Percentiles rank a stretch among this genome's conserved stretches.
Conservation (phyloP, 768 basidiomycete genomes). For the Fistulinella prunicolor region DNA sequence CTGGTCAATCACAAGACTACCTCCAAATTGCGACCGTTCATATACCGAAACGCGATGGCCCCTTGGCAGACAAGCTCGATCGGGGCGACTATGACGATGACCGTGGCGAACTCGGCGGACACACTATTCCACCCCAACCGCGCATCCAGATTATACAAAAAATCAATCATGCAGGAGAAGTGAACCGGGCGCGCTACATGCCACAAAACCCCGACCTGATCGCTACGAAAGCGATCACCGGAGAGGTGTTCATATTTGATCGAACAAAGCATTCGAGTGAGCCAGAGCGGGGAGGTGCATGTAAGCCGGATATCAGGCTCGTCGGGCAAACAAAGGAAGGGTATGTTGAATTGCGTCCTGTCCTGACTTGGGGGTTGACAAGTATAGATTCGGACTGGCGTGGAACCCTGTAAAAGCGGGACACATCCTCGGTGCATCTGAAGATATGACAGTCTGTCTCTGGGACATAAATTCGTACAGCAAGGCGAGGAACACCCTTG, state of each 20-base stretch:
- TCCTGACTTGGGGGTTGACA: conserved; percentile 4
- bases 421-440: conserved; percentile 86
- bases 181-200: conserved; percentile 98
- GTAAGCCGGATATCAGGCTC: conserved; percentile 87
- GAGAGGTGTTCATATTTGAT: conserved; percentile 94
- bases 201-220: conserved; percentile 97
- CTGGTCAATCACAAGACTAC: conserved; percentile 89
- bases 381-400: conserved; percentile 83
- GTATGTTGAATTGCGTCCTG: conserved; percentile 43
- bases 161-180: conserved; percentile 94
- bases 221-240: conserved; percentile 89
- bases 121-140: conserved; percentile 80
- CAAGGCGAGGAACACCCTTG: conserved; percentile 73
- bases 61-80: conserved; percentile 74
- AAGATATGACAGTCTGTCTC: conserved; percentile 94
- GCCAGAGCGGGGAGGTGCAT: conserved; percentile 78
- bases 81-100: conserved; percentile 85
- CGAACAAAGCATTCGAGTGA: conserved; percentile 95
- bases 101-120: conserved; percentile 90
- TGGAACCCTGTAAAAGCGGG: conserved; percentile 88
- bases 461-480: conserved; percentile 95
- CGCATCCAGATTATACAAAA: conserved; percentile 88
- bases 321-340: conserved; percentile 93
- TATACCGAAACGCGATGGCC: conserved; percentile 78
- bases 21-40: conserved; percentile 94